Conservation (phyloP, 805 yeast species). For the Ogataea polymorpha region DNA sequence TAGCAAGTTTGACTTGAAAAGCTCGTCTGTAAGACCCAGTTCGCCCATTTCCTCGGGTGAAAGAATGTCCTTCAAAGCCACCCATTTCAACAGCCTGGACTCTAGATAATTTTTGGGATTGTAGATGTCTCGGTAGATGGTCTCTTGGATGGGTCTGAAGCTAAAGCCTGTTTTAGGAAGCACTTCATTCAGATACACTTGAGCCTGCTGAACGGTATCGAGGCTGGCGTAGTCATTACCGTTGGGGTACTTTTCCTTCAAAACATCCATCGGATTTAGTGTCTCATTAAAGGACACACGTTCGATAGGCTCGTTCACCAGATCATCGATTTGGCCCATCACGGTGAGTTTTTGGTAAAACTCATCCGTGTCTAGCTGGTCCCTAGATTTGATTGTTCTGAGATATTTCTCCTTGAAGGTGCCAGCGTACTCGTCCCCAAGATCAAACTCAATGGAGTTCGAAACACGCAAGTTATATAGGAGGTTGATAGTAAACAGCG, state of each 20-base stretch:
- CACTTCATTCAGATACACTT: slow-evolving; percentile 17
- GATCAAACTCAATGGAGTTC: slow-evolving; percentile 13
- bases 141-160: slow-evolving; percentile 29
- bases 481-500: slow-evolving; percentile 14
- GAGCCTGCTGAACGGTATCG: slow-evolving; percentile 16
- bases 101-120: slow-evolving; percentile 26
- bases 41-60: slow-evolving; percentile 22
- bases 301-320: slow-evolving; percentile 31
- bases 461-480: slow-evolving; percentile 10
- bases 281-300: slow-evolving; percentile 19
- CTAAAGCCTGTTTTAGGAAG: slow-evolving; percentile 23
- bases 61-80: slow-evolving; percentile 24
- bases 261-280: slow-evolving; percentile 20
- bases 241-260: slow-evolving; percentile 19
- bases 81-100: slow-evolving; percentile 29
- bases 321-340: slow-evolving; percentile 29
- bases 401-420: slow-evolving; percentile 31
- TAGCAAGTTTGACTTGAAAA: slow-evolving; percentile 21
- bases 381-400: slow-evolving; percentile 18
- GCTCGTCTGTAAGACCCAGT: slow-evolving; percentile 24
- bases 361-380: slow-evolving; percentile 26
- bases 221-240: slow-evolving; percentile 15
- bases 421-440: slow-evolving; percentile 29
- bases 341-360: slow-evolving; percentile 27
- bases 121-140: slow-evolving; percentile 30